phyloP scores from a whole-genome alignment of 1,284 basidiomycete genomes.

The Leccinum subatratum region DNA sequence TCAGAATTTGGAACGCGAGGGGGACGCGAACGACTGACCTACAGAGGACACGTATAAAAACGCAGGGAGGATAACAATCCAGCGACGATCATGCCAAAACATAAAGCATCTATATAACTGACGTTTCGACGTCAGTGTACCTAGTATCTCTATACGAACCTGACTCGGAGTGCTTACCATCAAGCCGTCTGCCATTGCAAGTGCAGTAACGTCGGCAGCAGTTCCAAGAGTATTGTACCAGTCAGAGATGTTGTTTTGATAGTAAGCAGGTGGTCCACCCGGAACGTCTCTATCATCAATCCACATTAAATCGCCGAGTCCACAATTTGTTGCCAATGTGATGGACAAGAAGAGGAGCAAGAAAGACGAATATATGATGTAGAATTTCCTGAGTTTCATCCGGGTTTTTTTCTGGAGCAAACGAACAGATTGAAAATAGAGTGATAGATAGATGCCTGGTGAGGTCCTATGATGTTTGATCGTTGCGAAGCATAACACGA shows the following conservation, averaged over 20 bases:
- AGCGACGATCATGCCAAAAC: constrained; percentile 3
- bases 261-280: constrained; percentile 5
- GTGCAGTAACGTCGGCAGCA: constrained; percentile 3
- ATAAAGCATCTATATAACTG: constrained; percentile 10
- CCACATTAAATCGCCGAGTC: constrained; percentile 7
- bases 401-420: constrained; percentile 1
- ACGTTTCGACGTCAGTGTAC: not conserved
- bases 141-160: not conserved
- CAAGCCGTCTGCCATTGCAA: constrained; percentile 8
- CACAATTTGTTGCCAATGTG: constrained; percentile 5
- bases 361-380: constrained; percentile 5
- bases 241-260: constrained; percentile 2
- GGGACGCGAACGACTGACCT: not conserved
- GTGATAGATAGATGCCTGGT: constrained; percentile 5
- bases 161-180: not conserved
- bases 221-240: constrained; percentile 9
- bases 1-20: not conserved
- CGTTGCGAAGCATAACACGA: not conserved
- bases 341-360: constrained; percentile 7
- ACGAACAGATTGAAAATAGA: constrained; percentile 7
- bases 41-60: constrained; percentile 3
- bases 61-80: constrained; percentile 4
- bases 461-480: not conserved
- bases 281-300: constrained; percentile 7
- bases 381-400: not conserved